Percentiles rank a stretch among this genome's conserved stretches.
These are phyloP conservation scores for Ogataea populi-albae DNA, from an alignment of 805 yeast species.

Conservation along the genomic window DNA sequence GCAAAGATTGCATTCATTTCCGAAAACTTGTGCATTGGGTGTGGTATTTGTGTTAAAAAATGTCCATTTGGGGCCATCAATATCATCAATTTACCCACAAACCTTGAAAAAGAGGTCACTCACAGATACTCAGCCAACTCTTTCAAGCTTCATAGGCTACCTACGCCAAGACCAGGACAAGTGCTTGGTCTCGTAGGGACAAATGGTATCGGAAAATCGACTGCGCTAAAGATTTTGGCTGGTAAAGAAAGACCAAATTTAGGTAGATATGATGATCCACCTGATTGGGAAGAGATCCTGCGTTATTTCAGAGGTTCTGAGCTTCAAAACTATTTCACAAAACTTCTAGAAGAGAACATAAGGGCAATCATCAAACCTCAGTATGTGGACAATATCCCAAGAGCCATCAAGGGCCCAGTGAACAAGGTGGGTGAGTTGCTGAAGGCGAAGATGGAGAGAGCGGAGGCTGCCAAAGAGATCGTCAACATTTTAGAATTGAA, in stretches of 20 bases:
- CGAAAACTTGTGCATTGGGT: conserved; percentile 93
- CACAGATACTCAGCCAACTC: conserved; percentile 98
- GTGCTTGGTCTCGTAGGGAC: conserved; percentile 97
- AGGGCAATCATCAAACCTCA: conserved; percentile 99
- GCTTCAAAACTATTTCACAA: conserved; percentile 92
- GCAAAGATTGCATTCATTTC: conserved; percentile 93
- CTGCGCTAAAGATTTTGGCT: conserved; percentile 93
- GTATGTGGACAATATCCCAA: conserved; percentile 95
- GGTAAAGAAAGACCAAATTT: conserved; percentile 97
- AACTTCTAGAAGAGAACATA: conserved; percentile 88
- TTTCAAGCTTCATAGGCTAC: conserved; percentile 93
- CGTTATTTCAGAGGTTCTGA: conserved; percentile 94
- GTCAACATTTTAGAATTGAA: conserved; percentile 70
- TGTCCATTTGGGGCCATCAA: conserved; percentile 98
- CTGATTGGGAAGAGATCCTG: conserved; percentile 94
- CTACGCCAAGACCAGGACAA: conserved; percentile 99
- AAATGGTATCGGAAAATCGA: conserved; percentile 98
- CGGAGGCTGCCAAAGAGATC: conserved; percentile 60
- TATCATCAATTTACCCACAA: conserved; percentile 94
- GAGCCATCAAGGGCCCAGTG: conserved; percentile 89
- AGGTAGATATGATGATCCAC: conserved; percentile 93
- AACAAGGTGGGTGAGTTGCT: conserved; percentile 83
- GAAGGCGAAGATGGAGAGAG: conserved; percentile 73
- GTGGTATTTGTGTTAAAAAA: conserved; percentile 99
- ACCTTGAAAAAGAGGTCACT: conserved; percentile 86